Percentiles rank a stretch among this genome's conserved stretches.
These are phyloP conservation scores for Chlorophyllum brunneum DNA, from an alignment of 768 basidiomycete genomes.

Conservation along the genomic window DNA sequence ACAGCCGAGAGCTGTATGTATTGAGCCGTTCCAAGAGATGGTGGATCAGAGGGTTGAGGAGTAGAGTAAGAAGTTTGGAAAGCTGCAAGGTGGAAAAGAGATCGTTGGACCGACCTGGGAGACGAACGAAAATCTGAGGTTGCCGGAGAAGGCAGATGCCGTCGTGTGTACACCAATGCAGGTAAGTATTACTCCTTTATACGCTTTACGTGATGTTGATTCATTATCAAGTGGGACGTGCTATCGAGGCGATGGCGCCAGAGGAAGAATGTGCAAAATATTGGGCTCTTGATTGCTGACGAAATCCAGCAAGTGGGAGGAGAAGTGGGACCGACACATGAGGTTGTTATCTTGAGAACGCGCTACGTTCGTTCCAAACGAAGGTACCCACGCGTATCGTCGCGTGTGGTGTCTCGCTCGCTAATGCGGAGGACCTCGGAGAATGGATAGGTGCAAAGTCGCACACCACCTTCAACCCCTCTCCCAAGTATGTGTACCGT, in stretches of 20 bases:
- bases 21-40: slow-evolving; percentile 98
- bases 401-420: slow-evolving; percentile 90
- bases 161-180: slow-evolving; percentile 93
- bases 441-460: slow-evolving; percentile 97
- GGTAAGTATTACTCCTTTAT: slow-evolving; percentile 44
- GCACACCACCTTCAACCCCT: slow-evolving; percentile 97
- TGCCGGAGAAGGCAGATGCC: slow-evolving; percentile 88
- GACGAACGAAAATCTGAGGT: slow-evolving; percentile 83
- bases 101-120: slow-evolving; percentile 94
- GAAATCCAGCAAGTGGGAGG: slow-evolving; percentile 95
- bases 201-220: no score
- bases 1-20: slow-evolving; percentile 82
- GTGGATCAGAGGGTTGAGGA: slow-evolving; percentile 87
- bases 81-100: slow-evolving; percentile 88
- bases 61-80: slow-evolving; percentile 82
- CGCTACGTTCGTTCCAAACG: slow-evolving; percentile 95
- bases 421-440: slow-evolving; percentile 92
- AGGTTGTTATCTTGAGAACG: slow-evolving; percentile 96
- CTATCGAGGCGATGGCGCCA: slow-evolving; percentile 94
- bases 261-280: slow-evolving; percentile 91
- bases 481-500: slow-evolving; percentile 62
- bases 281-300: slow-evolving; percentile 91
- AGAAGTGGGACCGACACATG: slow-evolving; percentile 93
- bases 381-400: slow-evolving; percentile 92
- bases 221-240: slow-evolving; percentile 76